Conservation (phyloP, 805 yeast genomes). For the Yueomyces sp. region DNA sequence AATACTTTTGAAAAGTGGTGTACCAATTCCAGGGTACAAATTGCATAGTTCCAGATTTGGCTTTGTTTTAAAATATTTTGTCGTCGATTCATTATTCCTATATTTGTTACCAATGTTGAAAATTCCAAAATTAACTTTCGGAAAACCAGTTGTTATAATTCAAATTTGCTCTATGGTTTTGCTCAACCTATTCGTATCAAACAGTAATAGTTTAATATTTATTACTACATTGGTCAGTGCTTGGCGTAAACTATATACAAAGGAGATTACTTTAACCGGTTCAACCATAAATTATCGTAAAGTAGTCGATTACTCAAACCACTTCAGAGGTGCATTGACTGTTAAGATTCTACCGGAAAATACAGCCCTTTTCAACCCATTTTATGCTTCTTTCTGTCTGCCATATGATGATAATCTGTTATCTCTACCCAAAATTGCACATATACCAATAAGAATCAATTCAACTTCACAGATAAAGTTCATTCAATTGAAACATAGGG, state of each 20-base stretch:
- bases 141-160: conserved; percentile 38
- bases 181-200: conserved; percentile 41
- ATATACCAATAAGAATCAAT: conserved; percentile 63
- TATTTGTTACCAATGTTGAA: conserved; percentile 62
- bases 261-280: conserved; percentile 42
- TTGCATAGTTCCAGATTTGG: conserved; percentile 37
- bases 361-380: conserved; percentile 72
- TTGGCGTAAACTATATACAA: conserved; percentile 30
- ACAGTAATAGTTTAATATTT: conserved; percentile 38
- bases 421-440: conserved; percentile 4
- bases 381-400: conserved; percentile 51
- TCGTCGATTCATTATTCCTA: conserved; percentile 59
- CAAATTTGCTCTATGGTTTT: conserved; percentile 35
- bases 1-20: conserved; percentile 38
- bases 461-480: conserved; percentile 60
- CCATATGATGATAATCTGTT: conserved; percentile 20
- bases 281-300: conserved; percentile 25
- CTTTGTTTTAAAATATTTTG: conserved; percentile 56
- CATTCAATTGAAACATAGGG: conserved; percentile 50
- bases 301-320: conserved; percentile 25
- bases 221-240: conserved; percentile 27
- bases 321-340: conserved; percentile 76
- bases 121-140: conserved; percentile 57
- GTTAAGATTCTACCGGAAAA: conserved; percentile 86
- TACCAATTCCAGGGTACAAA: conserved; percentile 20